Base-by-base conservation (phyloP, 192 early-diverging fungal genomes). In the Rhizophagus clarus region DNA sequence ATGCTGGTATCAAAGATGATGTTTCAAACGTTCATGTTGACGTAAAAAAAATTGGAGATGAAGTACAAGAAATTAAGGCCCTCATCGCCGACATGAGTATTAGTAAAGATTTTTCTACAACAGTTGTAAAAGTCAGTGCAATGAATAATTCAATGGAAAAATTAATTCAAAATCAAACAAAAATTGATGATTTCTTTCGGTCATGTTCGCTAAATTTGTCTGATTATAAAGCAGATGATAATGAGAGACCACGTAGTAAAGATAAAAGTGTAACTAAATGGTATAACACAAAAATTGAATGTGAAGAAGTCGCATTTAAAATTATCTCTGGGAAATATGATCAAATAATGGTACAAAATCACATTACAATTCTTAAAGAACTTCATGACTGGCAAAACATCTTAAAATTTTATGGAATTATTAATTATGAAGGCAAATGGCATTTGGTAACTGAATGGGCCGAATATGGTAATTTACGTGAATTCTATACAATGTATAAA, bases 381-480 rank as follows among this genome's bases (percentile, higher is more conserved):
- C 32, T 79, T 40, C 40, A 66, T 15, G 51, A 61, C 22, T 17
- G 0, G 4, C n/a, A 9, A 60, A 51, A 70, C 42, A 79, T 79
- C 4, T 28, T 79, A 34, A 68, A 32, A 70, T 70, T 79, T 26
- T 56, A 61, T 70, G 77, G 77, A 20, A 6, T 70, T 22, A 37
- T 49, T 14, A 1, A 3, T 32, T 6, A 60, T 4, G 49, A 70
- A 12, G 67, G 17, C 34, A 4, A 8, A 15, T 14, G 11, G 10
- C 49, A 70, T 14, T 61, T 69, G 77, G 77, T 79, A 37, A 31
- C 69, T 24, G 77, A 79, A 69, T 79, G 77, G 77, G 67, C 77
- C 9, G 77, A 79, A 70, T 34, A 11, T n/a, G 77, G 77, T n/a
- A 60, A 29, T 51, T 29, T 70, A 3, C 11, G 42, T 31, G 49